phyloP scores from a whole-genome alignment of 106 monocot genomes.

The Platanthera zijinensis region DNA sequence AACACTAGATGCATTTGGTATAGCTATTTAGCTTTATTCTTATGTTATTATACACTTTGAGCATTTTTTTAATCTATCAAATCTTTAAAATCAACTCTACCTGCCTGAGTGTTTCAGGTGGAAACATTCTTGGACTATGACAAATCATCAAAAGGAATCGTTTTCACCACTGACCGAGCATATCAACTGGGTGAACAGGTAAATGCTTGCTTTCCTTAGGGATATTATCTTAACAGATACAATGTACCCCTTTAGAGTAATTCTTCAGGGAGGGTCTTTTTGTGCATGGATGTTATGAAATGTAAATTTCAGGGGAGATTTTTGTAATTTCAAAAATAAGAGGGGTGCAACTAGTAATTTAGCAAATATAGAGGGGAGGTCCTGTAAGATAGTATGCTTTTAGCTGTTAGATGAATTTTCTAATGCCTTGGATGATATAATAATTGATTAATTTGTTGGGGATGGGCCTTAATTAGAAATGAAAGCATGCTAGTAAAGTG shows the following conservation, averaged over 20 bases:
- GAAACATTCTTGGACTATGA: conserved; percentile 95
- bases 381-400: not conserved
- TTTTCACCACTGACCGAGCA: conserved; percentile 72
- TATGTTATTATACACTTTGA: not conserved
- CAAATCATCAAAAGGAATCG: conserved; percentile 70
- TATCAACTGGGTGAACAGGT: conserved; percentile 99
- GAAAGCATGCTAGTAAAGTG: not conserved
- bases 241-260: not conserved
- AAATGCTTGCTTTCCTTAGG: conserved; percentile 16
- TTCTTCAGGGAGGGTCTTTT: too few relatives aligned
- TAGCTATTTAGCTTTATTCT: not conserved
- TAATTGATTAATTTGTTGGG: not conserved
- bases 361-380: too few relatives aligned
- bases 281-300: too few relatives aligned
- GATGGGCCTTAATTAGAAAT: not conserved
- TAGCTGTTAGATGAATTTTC: not conserved
- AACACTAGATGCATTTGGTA: not conserved
- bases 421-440: not conserved
- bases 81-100: not conserved
- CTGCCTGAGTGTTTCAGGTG: conserved; percentile 38
- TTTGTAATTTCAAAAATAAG: too few relatives aligned
- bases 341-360: too few relatives aligned
- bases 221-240: not conserved
- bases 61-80: not conserved
- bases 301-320: too few relatives aligned